Conservation (phyloP, 345 rosid genomes). For the Erodium maritimum region DNA sequence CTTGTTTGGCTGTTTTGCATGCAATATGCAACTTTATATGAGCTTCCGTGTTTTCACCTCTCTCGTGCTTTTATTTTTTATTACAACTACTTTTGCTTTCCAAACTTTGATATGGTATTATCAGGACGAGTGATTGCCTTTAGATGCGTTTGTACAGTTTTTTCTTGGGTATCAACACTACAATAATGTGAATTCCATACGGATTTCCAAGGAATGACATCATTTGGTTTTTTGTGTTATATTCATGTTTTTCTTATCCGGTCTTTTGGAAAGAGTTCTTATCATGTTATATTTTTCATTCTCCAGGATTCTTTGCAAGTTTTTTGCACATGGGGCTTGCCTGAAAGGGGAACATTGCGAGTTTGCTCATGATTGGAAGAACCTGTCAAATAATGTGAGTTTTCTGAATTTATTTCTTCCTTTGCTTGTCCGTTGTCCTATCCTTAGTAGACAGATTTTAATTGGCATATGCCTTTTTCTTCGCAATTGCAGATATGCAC, state of each 20-base stretch:
- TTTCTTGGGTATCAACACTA: not conserved
- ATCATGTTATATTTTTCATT: too few species aligned
- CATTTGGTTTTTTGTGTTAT: not conserved
- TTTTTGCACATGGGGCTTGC: constrained; percentile 86
- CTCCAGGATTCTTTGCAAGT: constrained; percentile 63
- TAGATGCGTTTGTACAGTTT: not conserved
- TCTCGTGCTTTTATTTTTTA: too few species aligned
- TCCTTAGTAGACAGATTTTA: not conserved
- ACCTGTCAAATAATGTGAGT: constrained; percentile 52
- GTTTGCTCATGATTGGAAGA: constrained; percentile 74
- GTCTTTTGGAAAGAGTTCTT: not conserved
- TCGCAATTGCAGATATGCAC: constrained; percentile 57
- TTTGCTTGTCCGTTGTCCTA: not conserved
- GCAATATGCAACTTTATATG: too few species aligned
- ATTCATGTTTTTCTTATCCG: not conserved
- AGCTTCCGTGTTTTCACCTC: not conserved
- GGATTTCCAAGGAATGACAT: not conserved
- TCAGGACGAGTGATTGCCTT: not conserved
- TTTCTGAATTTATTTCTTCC: not conserved
- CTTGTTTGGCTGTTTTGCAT: too few species aligned
- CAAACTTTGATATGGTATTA: too few species aligned
- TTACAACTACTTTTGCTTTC: too few species aligned
- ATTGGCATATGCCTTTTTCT: constrained; percentile 3
- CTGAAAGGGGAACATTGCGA: constrained; percentile 90
- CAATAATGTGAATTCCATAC: not conserved